Evolutionary conservation across 306 rosid genomes (phyloP).

Genomic region (Senna siamea): DNA sequence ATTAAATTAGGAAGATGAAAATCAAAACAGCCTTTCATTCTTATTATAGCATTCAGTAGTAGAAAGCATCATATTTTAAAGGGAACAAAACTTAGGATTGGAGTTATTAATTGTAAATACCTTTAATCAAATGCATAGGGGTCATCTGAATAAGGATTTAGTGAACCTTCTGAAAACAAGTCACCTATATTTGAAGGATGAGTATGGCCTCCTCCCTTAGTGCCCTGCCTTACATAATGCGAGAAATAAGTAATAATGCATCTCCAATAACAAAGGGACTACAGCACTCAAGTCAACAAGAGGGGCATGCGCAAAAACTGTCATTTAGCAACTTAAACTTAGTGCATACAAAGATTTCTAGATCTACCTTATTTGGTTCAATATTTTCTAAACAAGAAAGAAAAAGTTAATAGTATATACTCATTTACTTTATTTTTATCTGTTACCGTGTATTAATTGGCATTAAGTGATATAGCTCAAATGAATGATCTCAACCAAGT

Average conservation of each 20-base stretch:
- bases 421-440: not conserved
- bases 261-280: not conserved
- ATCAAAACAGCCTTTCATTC: not conserved
- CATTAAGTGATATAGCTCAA: constrained; percentile 23
- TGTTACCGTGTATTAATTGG: not conserved
- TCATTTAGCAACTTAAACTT: constrained; percentile 25
- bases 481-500: constrained; percentile 25
- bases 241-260: not conserved
- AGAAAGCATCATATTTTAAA: constrained; percentile 1
- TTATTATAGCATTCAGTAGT: constrained; percentile 10
- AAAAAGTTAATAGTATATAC: constrained; percentile 2
- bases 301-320: constrained; percentile 21
- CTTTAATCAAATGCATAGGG: constrained; percentile 95
- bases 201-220: constrained; percentile 56
- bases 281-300: not conserved
- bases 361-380: constrained; percentile 8
- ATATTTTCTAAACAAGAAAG: constrained; percentile 8
- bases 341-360: constrained; percentile 20
- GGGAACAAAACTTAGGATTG: constrained; percentile 21
- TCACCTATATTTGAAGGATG: constrained; percentile 84
- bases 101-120: constrained; percentile 50
- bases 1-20: constrained; percentile 11
- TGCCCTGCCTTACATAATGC: constrained; percentile 49
- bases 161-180: constrained; percentile 94
- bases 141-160: constrained; percentile 96